A percentile compares a stretch with the other conserved stretches of the same genome.
Conservation (phyloP, 371 early-diverging fungal species). For the Mucor velutinosus region DNA sequence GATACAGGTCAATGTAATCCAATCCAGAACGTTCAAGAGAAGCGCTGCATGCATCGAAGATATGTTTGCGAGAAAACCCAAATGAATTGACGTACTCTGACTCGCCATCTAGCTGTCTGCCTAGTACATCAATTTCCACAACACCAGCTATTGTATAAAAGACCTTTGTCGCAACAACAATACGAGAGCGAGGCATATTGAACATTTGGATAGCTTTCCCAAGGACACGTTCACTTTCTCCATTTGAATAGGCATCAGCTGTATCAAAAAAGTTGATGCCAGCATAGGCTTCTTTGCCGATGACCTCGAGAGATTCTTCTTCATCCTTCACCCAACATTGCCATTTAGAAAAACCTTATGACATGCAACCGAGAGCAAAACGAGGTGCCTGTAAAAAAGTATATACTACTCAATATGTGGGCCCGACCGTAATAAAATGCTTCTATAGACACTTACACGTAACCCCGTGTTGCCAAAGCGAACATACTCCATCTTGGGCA, state of each 20-base stretch:
- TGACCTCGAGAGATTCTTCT: slow-evolving; percentile 35
- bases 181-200: slow-evolving; percentile 39
- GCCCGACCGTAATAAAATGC: too few relatives aligned
- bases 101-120: background rate
- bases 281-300: slow-evolving; percentile 44
- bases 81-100: slow-evolving; percentile 21
- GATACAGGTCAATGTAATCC: slow-evolving; percentile 68
- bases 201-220: slow-evolving; percentile 42
- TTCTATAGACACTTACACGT: slow-evolving; percentile 8
- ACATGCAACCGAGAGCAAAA: slow-evolving; percentile 36
- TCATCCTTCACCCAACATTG: slow-evolving; percentile 28
- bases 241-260: slow-evolving; percentile 35
- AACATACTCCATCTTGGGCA: slow-evolving; percentile 23
- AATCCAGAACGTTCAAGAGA: slow-evolving; percentile 47
- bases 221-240: slow-evolving; percentile 40
- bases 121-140: background rate
- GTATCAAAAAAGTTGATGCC: slow-evolving; percentile 55
- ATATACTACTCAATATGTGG: too few relatives aligned
- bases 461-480: slow-evolving; percentile 26
- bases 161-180: slow-evolving; percentile 46
- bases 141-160: slow-evolving; percentile 13
- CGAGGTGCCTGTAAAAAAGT: background rate
- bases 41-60: slow-evolving; percentile 54
- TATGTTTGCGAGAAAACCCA: slow-evolving; percentile 57
- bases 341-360: slow-evolving; percentile 27